Percentiles rank a stretch among this genome's conserved stretches.
phyloP scores from a whole-genome alignment of 192 early-diverging fungal species.

The Paraglomus occultum region DNA sequence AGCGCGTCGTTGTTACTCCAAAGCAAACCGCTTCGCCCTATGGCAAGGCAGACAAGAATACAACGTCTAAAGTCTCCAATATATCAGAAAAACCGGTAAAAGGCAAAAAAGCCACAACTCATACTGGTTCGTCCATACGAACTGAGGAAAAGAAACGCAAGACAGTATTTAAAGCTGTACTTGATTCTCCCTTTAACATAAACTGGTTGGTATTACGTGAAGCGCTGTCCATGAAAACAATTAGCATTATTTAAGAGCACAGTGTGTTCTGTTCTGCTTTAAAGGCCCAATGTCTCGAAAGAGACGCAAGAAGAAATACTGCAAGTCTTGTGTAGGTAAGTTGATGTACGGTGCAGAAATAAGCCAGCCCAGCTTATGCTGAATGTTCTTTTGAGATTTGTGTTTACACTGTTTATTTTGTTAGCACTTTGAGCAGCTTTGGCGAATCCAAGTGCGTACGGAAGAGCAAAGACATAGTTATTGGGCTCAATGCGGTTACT shows the following conservation, averaged over 20 bases:
- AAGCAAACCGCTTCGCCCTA: no score
- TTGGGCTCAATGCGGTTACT: slow-evolving; percentile 28
- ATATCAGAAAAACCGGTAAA: background rate
- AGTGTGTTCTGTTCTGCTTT: background rate
- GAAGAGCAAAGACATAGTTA: background rate
- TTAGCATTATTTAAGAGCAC: background rate
- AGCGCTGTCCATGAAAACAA: background rate
- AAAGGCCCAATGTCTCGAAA: slow-evolving; percentile 19
- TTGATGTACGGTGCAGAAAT: no score
- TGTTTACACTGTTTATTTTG: background rate
- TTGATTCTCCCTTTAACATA: slow-evolving; percentile 23
- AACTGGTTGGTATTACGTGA: slow-evolving; percentile 10
- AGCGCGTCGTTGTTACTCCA: no score
- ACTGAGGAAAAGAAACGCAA: background rate
- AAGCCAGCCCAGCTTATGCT: background rate
- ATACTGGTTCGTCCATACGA: slow-evolving; percentile 8
- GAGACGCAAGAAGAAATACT: slow-evolving; percentile 16
- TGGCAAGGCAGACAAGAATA: no score
- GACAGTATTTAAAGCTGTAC: slow-evolving; percentile 24
- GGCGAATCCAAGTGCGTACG: no score
- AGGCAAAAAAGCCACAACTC: background rate
- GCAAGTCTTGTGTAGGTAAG: slow-evolving; percentile 20
- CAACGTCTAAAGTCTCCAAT: no score
- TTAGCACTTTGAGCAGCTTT: no score
- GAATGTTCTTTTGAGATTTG: background rate